phyloP scores from a whole-genome alignment of 352 stramenopile genomes.

The Globisporangium radiosum region DNA sequence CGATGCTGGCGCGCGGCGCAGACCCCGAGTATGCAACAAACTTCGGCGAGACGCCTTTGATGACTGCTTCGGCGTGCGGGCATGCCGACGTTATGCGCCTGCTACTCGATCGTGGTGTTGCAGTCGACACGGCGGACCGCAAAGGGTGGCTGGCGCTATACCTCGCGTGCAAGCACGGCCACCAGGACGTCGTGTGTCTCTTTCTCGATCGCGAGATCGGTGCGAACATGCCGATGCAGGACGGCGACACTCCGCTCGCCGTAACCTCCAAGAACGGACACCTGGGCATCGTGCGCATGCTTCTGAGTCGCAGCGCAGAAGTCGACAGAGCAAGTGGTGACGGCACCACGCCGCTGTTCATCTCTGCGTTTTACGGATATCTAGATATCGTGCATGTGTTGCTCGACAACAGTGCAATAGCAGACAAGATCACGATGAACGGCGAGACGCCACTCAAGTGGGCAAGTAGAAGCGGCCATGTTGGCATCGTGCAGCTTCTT shows the following conservation, averaged over 20 bases:
- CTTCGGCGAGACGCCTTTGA: not conserved
- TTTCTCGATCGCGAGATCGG: too few species aligned
- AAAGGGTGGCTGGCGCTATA: not conserved
- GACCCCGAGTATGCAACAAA: not conserved
- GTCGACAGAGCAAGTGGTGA: not conserved
- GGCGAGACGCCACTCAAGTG: not conserved
- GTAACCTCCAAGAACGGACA: not conserved
- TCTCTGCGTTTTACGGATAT: not conserved
- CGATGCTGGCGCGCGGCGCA: not conserved
- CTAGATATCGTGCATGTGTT: not conserved
- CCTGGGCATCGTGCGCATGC: not conserved
- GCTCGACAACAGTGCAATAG: not conserved
- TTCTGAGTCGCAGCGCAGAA: not conserved
- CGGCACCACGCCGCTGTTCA: not conserved
- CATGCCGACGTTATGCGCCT: not conserved
- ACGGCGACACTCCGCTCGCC: too few species aligned
- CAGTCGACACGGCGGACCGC: too few species aligned
- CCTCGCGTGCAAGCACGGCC: too few species aligned
- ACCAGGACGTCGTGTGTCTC: not conserved
- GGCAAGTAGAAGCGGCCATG: not conserved
- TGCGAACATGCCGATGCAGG: not conserved
- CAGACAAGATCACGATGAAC: not conserved
- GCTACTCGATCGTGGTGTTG: not conserved
- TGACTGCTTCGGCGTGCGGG: not conserved
- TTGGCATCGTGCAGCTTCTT: not conserved